phyloP scores from a whole-genome alignment of 2,329 filamentous ascomycete genomes.

The Emergomyces africanus region DNA sequence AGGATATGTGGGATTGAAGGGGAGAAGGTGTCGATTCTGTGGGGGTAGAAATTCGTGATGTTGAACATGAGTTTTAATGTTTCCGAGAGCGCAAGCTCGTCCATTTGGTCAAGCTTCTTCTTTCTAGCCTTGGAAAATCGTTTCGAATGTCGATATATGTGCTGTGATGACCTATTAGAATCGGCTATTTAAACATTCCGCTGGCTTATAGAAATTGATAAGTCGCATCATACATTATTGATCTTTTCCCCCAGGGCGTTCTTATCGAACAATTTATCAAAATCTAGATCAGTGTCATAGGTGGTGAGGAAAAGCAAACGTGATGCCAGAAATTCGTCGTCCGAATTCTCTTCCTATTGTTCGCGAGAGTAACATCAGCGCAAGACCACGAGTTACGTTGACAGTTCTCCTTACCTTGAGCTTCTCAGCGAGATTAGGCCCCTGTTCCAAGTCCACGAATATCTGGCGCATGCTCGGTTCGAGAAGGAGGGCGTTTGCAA shows the following conservation, averaged over 20 bases:
- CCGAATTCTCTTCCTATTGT: slow-evolving; percentile 49
- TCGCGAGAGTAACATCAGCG: not conserved
- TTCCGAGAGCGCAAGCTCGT: slow-evolving; percentile 68
- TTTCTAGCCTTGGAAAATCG: slow-evolving; percentile 34
- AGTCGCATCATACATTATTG: slow-evolving; percentile 30
- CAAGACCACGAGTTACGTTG: not conserved
- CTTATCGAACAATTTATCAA: slow-evolving; percentile 51
- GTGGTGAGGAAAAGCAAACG: slow-evolving; percentile 70
- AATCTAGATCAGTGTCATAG: slow-evolving; percentile 59
- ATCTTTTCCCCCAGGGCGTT: slow-evolving; percentile 56
- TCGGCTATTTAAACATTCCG: not conserved
- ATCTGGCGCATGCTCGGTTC: slow-evolving; percentile 54
- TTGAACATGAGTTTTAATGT: slow-evolving; percentile 86
- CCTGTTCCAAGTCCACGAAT: slow-evolving; percentile 58
- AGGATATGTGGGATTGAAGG: slow-evolving; percentile 57
- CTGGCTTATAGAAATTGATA: no score
- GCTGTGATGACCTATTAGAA: slow-evolving; percentile 23
- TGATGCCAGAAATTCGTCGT: slow-evolving; percentile 78
- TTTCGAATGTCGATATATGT: slow-evolving; percentile 57
- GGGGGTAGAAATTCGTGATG: slow-evolving; percentile 60
- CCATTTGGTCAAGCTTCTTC: slow-evolving; percentile 36
- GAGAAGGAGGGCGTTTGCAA: slow-evolving; percentile 75
- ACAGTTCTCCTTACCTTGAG: slow-evolving; percentile 41
- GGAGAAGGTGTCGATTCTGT: slow-evolving; percentile 50
- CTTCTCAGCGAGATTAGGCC: slow-evolving; percentile 53